Conservation (phyloP, 2,329 filamentous ascomycete genomes). For the Dendryphion nanum region DNA sequence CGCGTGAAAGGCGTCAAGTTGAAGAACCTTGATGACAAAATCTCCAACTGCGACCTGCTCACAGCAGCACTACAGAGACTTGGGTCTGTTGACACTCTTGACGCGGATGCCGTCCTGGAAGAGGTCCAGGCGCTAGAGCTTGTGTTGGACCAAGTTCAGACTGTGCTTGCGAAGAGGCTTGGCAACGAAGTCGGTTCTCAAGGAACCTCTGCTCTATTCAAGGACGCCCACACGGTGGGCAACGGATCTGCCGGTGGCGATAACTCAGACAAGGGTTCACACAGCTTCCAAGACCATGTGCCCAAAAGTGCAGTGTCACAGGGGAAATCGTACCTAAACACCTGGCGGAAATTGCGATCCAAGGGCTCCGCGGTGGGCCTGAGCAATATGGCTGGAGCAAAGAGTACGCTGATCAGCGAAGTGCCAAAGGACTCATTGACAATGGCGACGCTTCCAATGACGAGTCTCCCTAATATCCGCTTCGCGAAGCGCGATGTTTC, state of each 20-base stretch:
- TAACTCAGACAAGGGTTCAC: conserved; percentile 22
- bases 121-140: conserved; percentile 90
- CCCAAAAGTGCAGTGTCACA: conserved; percentile 35
- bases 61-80: conserved; percentile 86
- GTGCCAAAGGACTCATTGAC: conserved; percentile 59
- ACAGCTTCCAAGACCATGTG: conserved; percentile 30
- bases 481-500: conserved; percentile 70
- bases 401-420: conserved; percentile 30
- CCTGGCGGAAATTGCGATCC: conserved; percentile 84
- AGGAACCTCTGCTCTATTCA: conserved; percentile 70
- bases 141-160: conserved; percentile 82
- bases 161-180: conserved; percentile 73
- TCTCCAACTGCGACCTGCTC: conserved; percentile 84
- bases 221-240: conserved; percentile 55
- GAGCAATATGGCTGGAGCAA: conserved; percentile 49
- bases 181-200: conserved; percentile 91
- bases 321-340: conserved; percentile 74
- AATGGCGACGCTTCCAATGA: conserved; percentile 57
- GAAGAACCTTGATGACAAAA: conserved; percentile 88
- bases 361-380: conserved; percentile 72
- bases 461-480: conserved; percentile 71
- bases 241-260: conserved; percentile 24
- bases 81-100: conserved; percentile 77
- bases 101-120: conserved; percentile 87
- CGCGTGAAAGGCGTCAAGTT: conserved; percentile 90